Conservation (phyloP, 176 grass and related monocot species). For the Juncus inflexus region DNA sequence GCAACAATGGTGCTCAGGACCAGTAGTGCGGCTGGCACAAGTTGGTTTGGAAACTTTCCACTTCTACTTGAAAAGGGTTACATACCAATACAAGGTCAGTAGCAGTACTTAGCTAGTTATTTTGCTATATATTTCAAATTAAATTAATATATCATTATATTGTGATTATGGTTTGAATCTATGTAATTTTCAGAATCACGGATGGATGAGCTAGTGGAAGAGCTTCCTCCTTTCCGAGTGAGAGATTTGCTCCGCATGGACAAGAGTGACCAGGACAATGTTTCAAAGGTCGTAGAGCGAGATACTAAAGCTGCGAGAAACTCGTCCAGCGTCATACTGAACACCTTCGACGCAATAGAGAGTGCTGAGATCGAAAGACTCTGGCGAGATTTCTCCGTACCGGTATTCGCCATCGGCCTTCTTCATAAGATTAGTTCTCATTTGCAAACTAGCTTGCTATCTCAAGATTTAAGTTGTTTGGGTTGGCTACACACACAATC, state of each 20-base stretch:
- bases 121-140: no score
- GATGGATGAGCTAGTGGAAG: slow-evolving; percentile 14
- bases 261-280: background rate
- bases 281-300: background rate
- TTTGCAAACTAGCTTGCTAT: background rate
- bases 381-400: background rate
- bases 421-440: slow-evolving; percentile 19
- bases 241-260: slow-evolving; percentile 16
- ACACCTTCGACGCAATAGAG: slow-evolving; percentile 28
- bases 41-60: slow-evolving; percentile 1
- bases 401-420: slow-evolving; percentile 29
- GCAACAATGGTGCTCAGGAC: slow-evolving; percentile 26
- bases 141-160: background rate
- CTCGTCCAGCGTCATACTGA: slow-evolving; percentile 30
- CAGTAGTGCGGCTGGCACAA: slow-evolving; percentile 18
- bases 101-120: no score
- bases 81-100: slow-evolving; percentile 19
- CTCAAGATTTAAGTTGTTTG: slow-evolving; percentile 28
- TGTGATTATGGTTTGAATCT: background rate
- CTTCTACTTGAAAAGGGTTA: slow-evolving; percentile 22
- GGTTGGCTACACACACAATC: slow-evolving; percentile 28
- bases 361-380: slow-evolving; percentile 12
- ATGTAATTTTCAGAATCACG: slow-evolving; percentile 9
- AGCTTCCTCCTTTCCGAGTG: slow-evolving; percentile 30
- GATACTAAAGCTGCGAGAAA: background rate